Evolutionary conservation across 169 alveolate species (phyloP), one percentile per base, ranked within the genome.

Genomic region (Besnoitia besnoiti): DNA sequence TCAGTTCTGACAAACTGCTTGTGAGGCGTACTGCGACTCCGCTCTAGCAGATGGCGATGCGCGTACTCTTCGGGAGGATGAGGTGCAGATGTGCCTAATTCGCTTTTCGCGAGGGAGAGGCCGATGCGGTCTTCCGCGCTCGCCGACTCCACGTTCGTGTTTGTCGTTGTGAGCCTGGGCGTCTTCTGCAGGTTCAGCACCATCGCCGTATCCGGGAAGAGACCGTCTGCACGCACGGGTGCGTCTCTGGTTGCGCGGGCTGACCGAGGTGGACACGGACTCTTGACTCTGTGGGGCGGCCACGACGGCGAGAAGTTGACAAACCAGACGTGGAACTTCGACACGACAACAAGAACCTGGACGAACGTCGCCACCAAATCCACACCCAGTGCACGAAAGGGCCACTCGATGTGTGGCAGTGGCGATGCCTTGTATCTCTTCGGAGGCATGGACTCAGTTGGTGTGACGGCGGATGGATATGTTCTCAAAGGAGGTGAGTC

Each of bases 211-310:
- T 35, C 10, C 37, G 87, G 87, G 30, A 8, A 51, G 19, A 44
- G 24, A 12, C 87, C 87, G 30, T 7, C 61, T 21, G 87, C 55
- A 7, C 61, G 49, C 33, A 44, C 16, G n/a, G 87, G 87, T 2
- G 87, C 87, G 40, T 40, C 87, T 37, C 55, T 77, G 5, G 87
- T 77, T 40, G 49, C 61, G 10, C 61, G 61, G 40, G 39, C 40
- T 3, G 8, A 19, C 42, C 59, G 14, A 1, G 55, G 35, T 5
- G 87, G 87, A 14, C 50, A 27, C 40, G 40, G 40, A 8, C 19
- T 77, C 40, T 42, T 77, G 87, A 77, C 87, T 37, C 39, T 90
- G 42, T 90, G 80, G 42, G 94, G 94, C 35, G 94, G 94, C 7
- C 37, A 37, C 0, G 85, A 90, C 8, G 19, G 21, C 4, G n/a